These are phyloP conservation scores for Hordeum marinum DNA, from an alignment of 176 grass and related monocot genomes.

Conservation along the genomic window DNA sequence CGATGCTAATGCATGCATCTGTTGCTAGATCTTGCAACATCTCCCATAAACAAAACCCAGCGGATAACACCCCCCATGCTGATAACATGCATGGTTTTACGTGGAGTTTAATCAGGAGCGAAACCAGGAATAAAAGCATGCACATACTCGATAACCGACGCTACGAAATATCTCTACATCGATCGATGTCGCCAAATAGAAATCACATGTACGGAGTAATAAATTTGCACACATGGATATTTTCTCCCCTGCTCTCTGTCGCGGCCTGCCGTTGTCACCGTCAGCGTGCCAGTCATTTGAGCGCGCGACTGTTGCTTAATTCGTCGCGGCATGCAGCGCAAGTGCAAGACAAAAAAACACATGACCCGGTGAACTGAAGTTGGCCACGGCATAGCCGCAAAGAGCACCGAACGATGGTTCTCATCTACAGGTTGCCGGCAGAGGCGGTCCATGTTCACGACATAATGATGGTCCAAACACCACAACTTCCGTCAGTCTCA, in stretches of 20 bases:
- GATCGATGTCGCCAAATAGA: neutral
- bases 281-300: neutral
- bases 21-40: neutral
- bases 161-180: neutral
- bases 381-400: neutral
- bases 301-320: neutral
- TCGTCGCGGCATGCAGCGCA: neutral
- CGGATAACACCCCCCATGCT: neutral
- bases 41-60: neutral
- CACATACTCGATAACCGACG: neutral
- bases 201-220: too few species aligned
- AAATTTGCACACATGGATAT: neutral
- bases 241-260: neutral
- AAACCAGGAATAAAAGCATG: neutral
- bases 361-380: neutral
- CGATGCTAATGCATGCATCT: neutral
- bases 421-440: neutral
- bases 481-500: neutral
- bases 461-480: slow-evolving; percentile 18
- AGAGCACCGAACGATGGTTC: neutral
- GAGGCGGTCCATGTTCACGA: neutral
- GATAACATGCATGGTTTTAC: neutral
- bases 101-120: neutral
- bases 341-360: neutral
- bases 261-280: neutral